phyloP scores from a whole-genome alignment of 2,329 filamentous ascomycete species.

The Akanthomyces muscarius region DNA sequence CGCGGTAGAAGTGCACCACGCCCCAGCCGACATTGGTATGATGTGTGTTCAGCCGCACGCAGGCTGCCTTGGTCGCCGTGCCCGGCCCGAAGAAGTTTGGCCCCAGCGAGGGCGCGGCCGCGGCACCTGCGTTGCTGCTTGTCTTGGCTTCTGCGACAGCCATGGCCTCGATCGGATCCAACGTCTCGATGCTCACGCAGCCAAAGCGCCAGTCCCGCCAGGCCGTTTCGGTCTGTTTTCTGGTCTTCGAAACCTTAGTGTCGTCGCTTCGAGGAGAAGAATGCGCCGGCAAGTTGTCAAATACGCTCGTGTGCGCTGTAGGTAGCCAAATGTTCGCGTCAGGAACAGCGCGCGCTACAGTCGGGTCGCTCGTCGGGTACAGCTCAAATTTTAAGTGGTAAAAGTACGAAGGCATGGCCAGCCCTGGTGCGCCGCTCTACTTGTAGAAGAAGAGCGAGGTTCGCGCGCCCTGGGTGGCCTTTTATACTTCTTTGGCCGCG shows the following conservation, averaged over 20 bases:
- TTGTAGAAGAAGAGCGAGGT: too few relatives aligned
- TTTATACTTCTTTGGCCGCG: neutral
- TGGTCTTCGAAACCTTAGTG: neutral
- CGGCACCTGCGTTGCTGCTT: constrained; percentile 38
- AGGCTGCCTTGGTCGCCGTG: constrained; percentile 77
- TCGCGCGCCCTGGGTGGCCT: neutral
- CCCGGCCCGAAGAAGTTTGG: constrained; percentile 57
- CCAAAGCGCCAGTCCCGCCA: constrained; percentile 76
- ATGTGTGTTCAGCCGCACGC: constrained; percentile 64
- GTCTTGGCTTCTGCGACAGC: constrained; percentile 32
- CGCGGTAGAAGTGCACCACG: constrained; percentile 88
- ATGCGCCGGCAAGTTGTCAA: constrained; percentile 53
- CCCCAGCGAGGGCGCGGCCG: constrained; percentile 49
- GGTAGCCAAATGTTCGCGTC: constrained; percentile 47
- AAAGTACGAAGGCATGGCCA: constrained; percentile 56
- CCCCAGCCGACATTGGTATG: constrained; percentile 85
- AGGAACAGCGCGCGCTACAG: constrained; percentile 31
- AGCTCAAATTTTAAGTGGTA: constrained; percentile 66
- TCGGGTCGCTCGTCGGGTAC: constrained; percentile 40
- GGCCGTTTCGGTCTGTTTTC: neutral
- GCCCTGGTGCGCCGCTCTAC: neutral
- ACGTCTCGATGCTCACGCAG: constrained; percentile 71
- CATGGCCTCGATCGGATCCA: constrained; percentile 55
- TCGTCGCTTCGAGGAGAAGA: constrained; percentile 28
- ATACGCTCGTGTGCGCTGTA: constrained; percentile 44